Evolutionary conservation across 2,329 filamentous ascomycete species (phyloP).

Genomic region (Tolypocladium ophioglossoides): DNA sequence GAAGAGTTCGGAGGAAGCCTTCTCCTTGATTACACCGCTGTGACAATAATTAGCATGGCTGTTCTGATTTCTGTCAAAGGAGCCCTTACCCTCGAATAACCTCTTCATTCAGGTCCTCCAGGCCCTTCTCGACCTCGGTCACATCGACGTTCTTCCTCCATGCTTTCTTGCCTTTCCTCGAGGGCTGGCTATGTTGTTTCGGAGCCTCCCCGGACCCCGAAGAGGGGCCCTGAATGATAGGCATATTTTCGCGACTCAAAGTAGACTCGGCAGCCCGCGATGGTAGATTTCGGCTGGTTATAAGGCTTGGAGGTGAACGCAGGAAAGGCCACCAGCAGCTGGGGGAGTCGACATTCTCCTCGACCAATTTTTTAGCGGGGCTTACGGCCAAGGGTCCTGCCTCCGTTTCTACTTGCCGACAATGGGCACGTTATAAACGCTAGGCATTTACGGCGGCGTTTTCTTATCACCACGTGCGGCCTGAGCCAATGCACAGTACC

Average conservation of each 20-base stretch:
- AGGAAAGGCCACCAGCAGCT: not conserved
- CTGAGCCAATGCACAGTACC: not conserved
- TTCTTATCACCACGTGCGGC: constrained; percentile 2
- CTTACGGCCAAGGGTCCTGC: not conserved
- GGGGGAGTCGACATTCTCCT: too few relatives aligned
- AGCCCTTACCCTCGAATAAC: constrained; percentile 70
- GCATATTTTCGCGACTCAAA: constrained; percentile 28
- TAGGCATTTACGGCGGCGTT: not conserved
- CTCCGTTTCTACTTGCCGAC: not conserved
- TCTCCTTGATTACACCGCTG: constrained; percentile 80
- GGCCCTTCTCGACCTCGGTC: constrained; percentile 70
- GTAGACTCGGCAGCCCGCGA: not conserved
- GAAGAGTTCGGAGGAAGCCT: constrained; percentile 75
- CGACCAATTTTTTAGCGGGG: not conserved
- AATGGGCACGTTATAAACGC: not conserved
- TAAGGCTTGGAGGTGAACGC: not conserved
- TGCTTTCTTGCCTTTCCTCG: constrained; percentile 94
- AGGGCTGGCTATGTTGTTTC: constrained; percentile 76
- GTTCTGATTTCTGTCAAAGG: not conserved
- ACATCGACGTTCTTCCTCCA: constrained; percentile 98
- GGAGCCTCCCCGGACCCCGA: constrained; percentile 50
- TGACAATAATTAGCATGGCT: constrained; percentile 8
- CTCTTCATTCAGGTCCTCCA: constrained; percentile 78
- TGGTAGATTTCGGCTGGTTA: not conserved
- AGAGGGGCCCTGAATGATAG: constrained; percentile 35